These are phyloP conservation scores for Blastomyces silverae DNA, from an alignment of 2,329 filamentous ascomycete species.

Conservation along the genomic window DNA sequence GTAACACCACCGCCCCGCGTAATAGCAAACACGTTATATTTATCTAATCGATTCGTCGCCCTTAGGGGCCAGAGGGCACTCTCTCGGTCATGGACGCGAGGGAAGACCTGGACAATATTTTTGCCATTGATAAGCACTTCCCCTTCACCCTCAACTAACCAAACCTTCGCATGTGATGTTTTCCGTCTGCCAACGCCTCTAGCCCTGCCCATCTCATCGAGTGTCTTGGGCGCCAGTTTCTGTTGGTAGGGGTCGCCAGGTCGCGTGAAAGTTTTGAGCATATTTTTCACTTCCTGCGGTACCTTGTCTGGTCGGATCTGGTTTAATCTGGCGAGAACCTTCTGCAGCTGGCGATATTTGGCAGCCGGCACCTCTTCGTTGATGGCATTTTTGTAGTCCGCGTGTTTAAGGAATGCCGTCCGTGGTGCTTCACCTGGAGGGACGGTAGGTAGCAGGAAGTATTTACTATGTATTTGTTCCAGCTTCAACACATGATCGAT, in stretches of 20 bases:
- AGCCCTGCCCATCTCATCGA: conserved; percentile 73
- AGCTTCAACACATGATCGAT: conserved; percentile 75
- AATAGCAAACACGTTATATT: conserved; percentile 91
- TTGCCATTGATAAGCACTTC: conserved; percentile 88
- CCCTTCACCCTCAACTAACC: conserved; percentile 85
- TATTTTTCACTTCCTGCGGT: conserved; percentile 59
- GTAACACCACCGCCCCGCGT: conserved; percentile 84
- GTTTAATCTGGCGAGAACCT: conserved; percentile 71
- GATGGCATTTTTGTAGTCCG: conserved; percentile 64
- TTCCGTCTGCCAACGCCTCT: conserved; percentile 81
- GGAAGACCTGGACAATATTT: conserved; percentile 72
- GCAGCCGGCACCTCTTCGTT: conserved; percentile 68
- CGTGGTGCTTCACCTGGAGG: conserved; percentile 59
- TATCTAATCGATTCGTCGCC: conserved; percentile 74
- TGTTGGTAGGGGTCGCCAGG: conserved; percentile 65
- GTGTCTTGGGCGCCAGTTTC: conserved; percentile 50
- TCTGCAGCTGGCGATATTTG: conserved; percentile 70
- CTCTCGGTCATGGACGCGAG: conserved; percentile 84
- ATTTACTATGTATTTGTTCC: conserved; percentile 62
- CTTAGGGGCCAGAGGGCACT: conserved; percentile 89
- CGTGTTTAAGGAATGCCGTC: conserved; percentile 72
- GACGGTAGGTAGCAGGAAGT: conserved; percentile 65
- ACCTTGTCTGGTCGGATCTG: conserved; percentile 73
- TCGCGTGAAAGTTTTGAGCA: conserved; percentile 65
- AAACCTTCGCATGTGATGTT: conserved; percentile 75